Conservation (phyloP, 2,329 filamentous ascomycete species). For the Cordyceps cicadae region DNA sequence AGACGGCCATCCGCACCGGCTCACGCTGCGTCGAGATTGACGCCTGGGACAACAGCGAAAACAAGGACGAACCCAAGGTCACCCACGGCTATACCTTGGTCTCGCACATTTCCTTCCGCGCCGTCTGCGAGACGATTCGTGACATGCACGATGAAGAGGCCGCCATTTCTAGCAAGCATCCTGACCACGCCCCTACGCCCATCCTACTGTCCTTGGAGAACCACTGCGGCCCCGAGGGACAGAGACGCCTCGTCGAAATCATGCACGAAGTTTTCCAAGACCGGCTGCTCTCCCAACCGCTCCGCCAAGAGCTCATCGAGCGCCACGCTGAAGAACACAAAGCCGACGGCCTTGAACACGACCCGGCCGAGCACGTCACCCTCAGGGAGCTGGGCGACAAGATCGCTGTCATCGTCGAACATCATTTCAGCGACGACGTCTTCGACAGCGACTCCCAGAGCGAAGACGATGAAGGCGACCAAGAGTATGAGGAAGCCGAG, state of each 20-base stretch:
- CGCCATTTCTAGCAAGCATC: constrained; percentile 27
- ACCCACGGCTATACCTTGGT: constrained; percentile 63
- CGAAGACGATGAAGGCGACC: constrained; percentile 34
- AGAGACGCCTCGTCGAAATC: constrained; percentile 53
- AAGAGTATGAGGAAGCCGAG: constrained; percentile 17
- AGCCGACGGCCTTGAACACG: constrained; percentile 37
- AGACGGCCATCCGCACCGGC: constrained; percentile 52
- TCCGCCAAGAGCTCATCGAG: constrained; percentile 37
- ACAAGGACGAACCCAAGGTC: constrained; percentile 57
- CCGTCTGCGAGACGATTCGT: constrained; percentile 57
- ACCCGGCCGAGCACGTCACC: constrained; percentile 43
- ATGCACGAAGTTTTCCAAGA: constrained; percentile 57
- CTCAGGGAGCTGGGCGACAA: constrained; percentile 53
- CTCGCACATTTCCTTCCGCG: constrained; percentile 55
- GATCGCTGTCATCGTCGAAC: constrained; percentile 60
- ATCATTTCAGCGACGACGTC: constrained; percentile 48
- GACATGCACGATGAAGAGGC: constrained; percentile 53
- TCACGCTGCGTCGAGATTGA: constrained; percentile 67
- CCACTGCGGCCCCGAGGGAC: constrained; percentile 52
- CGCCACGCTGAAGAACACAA: constrained; percentile 30
- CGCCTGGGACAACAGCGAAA: constrained; percentile 57
- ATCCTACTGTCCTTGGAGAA: constrained; percentile 61
- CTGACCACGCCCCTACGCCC: constrained; percentile 40
- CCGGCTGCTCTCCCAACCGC: constrained; percentile 47
- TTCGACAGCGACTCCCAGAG: constrained; percentile 28